A percentile compares a stretch with the other conserved stretches of the same genome.
Conservation (phyloP, 768 basidiomycete species). For the Hypholoma fasciculare region DNA sequence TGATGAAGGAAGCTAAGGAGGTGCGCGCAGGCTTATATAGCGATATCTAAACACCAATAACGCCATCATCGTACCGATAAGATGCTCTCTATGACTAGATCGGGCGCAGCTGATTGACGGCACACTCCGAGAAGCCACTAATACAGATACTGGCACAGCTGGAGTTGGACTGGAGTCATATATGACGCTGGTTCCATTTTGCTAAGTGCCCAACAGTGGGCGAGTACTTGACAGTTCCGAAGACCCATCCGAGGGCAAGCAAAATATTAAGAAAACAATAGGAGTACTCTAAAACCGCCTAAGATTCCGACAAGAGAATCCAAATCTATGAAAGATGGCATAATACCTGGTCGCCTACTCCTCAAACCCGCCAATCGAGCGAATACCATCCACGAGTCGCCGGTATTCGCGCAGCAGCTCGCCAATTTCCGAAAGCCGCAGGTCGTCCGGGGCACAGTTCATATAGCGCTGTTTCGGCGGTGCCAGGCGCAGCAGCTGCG, state of each 20-base stretch:
- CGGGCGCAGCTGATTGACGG: background rate
- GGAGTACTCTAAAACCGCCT: too few relatives aligned
- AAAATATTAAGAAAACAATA: too few relatives aligned
- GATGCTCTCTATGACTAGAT: background rate
- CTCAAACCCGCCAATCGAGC: constrained; percentile 58
- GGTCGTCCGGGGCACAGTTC: constrained; percentile 71
- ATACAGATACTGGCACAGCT: too few relatives aligned
- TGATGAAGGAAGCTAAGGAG: background rate
- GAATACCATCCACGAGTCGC: constrained; percentile 69
- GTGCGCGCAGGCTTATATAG: background rate
- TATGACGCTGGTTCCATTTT: too few relatives aligned
- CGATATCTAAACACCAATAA: background rate
- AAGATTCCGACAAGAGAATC: background rate
- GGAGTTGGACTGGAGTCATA: too few relatives aligned
- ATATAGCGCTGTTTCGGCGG: constrained; percentile 73
- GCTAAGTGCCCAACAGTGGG: too few relatives aligned
- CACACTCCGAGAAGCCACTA: too few relatives aligned
- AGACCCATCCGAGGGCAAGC: background rate
- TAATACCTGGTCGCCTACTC: constrained; percentile 19
- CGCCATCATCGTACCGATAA: background rate
- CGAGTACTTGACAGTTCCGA: background rate
- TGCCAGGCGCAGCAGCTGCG: constrained; percentile 40
- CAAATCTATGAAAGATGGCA: background rate
- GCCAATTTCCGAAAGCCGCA: constrained; percentile 78
- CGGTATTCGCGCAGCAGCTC: constrained; percentile 83